Percentiles rank a stretch among this genome's conserved stretches.
These are phyloP conservation scores for Triglochin maritima DNA, from an alignment of 106 monocot species.

Conservation along the genomic window DNA sequence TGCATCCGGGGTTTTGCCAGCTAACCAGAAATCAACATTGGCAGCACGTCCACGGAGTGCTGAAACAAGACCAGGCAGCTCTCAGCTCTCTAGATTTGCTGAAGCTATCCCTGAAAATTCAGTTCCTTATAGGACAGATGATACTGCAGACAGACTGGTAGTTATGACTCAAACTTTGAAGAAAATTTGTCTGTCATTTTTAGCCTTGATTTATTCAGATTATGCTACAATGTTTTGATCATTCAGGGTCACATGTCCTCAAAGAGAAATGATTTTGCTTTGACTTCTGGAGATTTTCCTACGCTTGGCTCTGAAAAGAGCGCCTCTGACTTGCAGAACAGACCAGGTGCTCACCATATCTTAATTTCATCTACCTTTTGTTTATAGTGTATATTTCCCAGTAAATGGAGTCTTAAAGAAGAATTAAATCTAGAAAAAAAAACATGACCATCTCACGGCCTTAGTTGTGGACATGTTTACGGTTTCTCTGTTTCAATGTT, in stretches of 20 bases:
- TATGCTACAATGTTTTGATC: background rate
- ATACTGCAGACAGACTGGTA: constrained; percentile 40
- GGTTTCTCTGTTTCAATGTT: too few relatives aligned
- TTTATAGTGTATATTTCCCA: too few relatives aligned
- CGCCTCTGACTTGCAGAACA: constrained; percentile 26
- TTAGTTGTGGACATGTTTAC: too few relatives aligned
- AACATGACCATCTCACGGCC: too few relatives aligned
- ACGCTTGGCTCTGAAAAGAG: constrained; percentile 71
- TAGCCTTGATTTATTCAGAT: too few relatives aligned
- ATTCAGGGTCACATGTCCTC: constrained; percentile 28
- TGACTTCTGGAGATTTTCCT: constrained; percentile 93
- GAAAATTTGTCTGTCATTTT: too few relatives aligned
- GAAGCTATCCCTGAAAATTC: constrained; percentile 39
- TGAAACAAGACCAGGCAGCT: constrained; percentile 76
- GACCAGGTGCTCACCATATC: constrained; percentile 30
- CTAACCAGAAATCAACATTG: constrained; percentile 30
- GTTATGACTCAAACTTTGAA: background rate
- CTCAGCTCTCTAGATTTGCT: constrained; percentile 75
- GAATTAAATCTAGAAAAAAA: too few relatives aligned
- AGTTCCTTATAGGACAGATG: constrained; percentile 27
- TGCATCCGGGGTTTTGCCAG: constrained; percentile 54
- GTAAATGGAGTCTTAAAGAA: too few relatives aligned
- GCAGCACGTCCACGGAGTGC: constrained; percentile 87
- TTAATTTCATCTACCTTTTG: too few relatives aligned
- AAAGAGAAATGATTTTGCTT: constrained; percentile 36